Evolutionary conservation across 306 rosid species (phyloP).

Genomic region (Sicyos edulis): DNA sequence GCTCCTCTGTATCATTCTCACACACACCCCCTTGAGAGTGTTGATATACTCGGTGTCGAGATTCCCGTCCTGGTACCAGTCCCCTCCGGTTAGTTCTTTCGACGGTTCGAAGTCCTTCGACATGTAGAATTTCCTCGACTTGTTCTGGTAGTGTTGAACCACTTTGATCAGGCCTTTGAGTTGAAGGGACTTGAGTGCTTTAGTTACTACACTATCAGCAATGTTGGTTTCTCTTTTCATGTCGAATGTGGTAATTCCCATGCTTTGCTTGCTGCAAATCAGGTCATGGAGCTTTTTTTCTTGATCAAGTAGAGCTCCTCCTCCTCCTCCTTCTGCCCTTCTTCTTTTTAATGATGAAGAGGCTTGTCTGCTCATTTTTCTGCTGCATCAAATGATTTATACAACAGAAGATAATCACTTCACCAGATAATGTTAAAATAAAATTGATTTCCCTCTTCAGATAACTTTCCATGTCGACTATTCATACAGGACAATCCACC

Average conservation of each 20-base stretch:
- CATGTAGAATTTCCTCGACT: conserved; percentile 62
- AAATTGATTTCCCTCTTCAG: neutral
- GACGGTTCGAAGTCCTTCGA: conserved; percentile 62
- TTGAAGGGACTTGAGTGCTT: conserved; percentile 44
- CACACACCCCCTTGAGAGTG: conserved; percentile 30
- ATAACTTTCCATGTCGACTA: too few relatives aligned
- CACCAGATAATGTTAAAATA: neutral
- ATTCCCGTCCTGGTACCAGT: conserved; percentile 51
- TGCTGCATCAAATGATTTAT: neutral
- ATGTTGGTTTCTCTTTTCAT: conserved; percentile 45
- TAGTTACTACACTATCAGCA: conserved; percentile 31
- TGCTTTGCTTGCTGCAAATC: conserved; percentile 42
- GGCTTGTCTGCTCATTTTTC: conserved; percentile 42
- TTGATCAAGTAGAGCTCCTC: conserved; percentile 30
- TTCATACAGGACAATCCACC: too few relatives aligned
- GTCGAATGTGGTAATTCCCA: conserved; percentile 54
- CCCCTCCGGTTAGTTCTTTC: conserved; percentile 58
- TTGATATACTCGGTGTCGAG: conserved; percentile 43
- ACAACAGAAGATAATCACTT: neutral
- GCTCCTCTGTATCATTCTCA: conserved; percentile 31
- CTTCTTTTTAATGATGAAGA: conserved; percentile 44
- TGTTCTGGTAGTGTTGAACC: conserved; percentile 52
- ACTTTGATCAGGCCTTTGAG: conserved; percentile 53
- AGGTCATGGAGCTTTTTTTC: conserved; percentile 41
- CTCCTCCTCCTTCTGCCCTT: conserved; percentile 30